A percentile compares a stretch with the other conserved stretches of the same genome.
Conservation (phyloP, 352 stramenopile genomes). For the Phytophthora citrophthora region DNA sequence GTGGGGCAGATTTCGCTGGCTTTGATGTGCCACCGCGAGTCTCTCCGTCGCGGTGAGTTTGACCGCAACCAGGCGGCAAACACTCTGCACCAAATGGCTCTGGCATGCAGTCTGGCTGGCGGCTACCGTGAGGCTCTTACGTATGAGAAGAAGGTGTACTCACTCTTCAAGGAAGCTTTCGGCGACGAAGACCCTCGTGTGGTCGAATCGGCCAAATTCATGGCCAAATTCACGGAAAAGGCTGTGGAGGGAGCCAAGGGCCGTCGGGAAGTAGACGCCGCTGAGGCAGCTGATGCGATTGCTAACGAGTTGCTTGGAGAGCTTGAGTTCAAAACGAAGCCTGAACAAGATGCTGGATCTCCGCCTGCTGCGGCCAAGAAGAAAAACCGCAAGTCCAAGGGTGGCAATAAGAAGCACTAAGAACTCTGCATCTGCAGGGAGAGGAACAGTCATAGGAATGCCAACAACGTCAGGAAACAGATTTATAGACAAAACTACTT, state of each 20-base stretch:
- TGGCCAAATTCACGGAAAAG: constrained; percentile 88
- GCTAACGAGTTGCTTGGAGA: constrained; percentile 79
- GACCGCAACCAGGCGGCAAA: constrained; percentile 88
- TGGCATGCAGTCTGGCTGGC: constrained; percentile 78
- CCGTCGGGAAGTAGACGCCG: constrained; percentile 78
- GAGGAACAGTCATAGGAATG: constrained; percentile 15
- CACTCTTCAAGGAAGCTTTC: constrained; percentile 83
- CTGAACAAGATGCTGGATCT: constrained; percentile 34
- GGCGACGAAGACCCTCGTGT: constrained; percentile 84
- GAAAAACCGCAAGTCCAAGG: constrained; percentile 74
- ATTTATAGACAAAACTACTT: constrained; percentile 38
- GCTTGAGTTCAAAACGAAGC: constrained; percentile 68
- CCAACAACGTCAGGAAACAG: constrained; percentile 33
- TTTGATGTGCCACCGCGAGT: constrained; percentile 89
- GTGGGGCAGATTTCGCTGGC: constrained; percentile 87
- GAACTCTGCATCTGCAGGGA: not conserved
- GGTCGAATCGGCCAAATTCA: constrained; percentile 83
- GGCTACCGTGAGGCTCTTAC: constrained; percentile 87
- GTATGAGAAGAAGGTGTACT: constrained; percentile 92
- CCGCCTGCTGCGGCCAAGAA: constrained; percentile 51
- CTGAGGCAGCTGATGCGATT: constrained; percentile 76
- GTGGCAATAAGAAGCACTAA: constrained; percentile 75
- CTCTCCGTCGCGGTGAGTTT: constrained; percentile 86
- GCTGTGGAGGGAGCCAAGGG: constrained; percentile 88
- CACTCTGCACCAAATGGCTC: constrained; percentile 89